These are phyloP conservation scores for Paragyromitra xinjiangensis DNA, from an alignment of 495 filamentous ascomycete genomes.

Conservation along the genomic window DNA sequence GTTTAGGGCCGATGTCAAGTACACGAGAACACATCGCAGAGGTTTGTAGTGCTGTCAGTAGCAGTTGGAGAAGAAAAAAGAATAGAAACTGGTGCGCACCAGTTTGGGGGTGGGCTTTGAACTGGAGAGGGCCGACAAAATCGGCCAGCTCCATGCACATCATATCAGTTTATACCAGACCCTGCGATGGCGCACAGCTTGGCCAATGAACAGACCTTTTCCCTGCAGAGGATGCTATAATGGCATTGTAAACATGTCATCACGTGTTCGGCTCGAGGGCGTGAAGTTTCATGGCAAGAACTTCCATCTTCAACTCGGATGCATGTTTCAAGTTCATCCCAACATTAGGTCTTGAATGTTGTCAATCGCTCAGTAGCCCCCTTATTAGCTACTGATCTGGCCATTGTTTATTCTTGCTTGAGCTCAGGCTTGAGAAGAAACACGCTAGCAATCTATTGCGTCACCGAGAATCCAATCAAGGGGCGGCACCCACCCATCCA, in stretches of 20 bases:
- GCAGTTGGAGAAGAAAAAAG: not conserved
- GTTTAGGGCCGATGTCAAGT: slow-evolving; percentile 2
- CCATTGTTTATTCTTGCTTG: not conserved
- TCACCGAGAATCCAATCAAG: not conserved
- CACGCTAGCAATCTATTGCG: not conserved
- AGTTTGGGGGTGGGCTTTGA: slow-evolving; percentile 26
- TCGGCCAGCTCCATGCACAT: slow-evolving; percentile 15
- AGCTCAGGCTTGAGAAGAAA: slow-evolving; percentile 2
- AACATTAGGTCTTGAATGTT: not conserved
- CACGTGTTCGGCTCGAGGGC: not conserved
- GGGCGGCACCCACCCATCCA: not conserved
- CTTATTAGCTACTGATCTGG: not conserved
- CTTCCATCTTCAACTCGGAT: not conserved
- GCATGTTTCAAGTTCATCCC: slow-evolving; percentile 14
- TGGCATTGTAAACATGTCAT: not conserved
- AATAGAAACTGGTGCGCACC: slow-evolving; percentile 30
- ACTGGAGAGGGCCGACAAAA: slow-evolving; percentile 21
- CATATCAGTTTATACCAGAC: slow-evolving; percentile 3
- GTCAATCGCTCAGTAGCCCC: not conserved
- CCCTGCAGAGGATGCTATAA: not conserved
- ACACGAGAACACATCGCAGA: slow-evolving; percentile 25
- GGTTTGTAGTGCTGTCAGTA: slow-evolving; percentile 22
- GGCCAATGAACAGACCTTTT: not conserved
- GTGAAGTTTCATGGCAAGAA: not conserved
- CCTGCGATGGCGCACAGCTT: not conserved